Conservation (phyloP, 345 rosid species). For the Camelina hispida region DNA sequence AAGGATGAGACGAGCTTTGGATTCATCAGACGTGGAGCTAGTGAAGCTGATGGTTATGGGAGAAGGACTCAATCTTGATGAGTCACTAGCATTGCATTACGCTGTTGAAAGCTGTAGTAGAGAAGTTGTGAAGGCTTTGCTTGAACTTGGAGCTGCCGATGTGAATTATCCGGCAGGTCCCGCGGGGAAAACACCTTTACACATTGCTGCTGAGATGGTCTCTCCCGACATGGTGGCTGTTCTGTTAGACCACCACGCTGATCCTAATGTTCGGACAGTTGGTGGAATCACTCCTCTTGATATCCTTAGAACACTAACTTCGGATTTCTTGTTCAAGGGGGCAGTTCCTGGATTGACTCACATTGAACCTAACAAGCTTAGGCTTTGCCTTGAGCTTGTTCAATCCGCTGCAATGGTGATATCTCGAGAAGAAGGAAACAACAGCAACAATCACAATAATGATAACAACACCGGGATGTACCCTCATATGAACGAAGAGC, state of each 20-base stretch:
- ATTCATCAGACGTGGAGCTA: conserved; percentile 92
- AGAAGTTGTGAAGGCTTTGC: conserved; percentile 96
- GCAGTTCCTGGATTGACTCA: conserved; percentile 94
- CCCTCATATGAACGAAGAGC: conserved; percentile 73
- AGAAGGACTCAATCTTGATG: conserved; percentile 96
- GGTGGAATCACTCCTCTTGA: conserved; percentile 96
- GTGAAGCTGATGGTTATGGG: conserved; percentile 99
- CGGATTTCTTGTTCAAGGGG: conserved; percentile 99
- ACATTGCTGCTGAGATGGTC: conserved; percentile 97
- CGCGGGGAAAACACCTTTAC: conserved; percentile 88
- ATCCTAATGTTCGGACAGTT: conserved; percentile 89
- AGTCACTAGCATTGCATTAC: conserved; percentile 90
- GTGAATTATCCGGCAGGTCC: conserved; percentile 97
- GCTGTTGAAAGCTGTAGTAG: conserved; percentile 97
- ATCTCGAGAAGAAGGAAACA: conserved; percentile 93
- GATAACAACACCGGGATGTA: conserved; percentile 55
- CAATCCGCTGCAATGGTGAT: conserved; percentile 96
- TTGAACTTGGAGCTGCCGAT: conserved; percentile 97
- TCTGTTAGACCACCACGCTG: conserved; percentile 92
- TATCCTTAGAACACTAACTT: conserved; percentile 89
- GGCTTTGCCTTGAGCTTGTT: conserved; percentile 98
- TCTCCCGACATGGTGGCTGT: conserved; percentile 99
- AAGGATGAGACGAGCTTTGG: conserved; percentile 92
- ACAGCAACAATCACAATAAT: conserved; percentile 49
- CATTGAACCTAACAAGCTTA: conserved; percentile 91